Percentiles rank a stretch among this genome's conserved stretches.
Evolutionary conservation across 495 filamentous ascomycete genomes (phyloP).

Genomic region (Xylaria sp.): DNA sequence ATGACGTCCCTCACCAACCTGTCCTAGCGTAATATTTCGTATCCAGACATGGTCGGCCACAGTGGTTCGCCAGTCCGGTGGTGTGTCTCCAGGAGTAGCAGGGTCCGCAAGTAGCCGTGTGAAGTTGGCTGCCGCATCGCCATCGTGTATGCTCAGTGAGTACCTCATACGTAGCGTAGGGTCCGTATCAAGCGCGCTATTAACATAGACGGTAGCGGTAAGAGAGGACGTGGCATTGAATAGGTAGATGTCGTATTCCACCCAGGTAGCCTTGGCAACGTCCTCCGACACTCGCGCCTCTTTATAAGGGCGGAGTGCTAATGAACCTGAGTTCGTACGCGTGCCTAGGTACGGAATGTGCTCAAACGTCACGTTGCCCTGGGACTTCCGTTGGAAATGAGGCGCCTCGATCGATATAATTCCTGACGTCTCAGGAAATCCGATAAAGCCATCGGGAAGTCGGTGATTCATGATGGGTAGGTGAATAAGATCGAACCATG

Average conservation of each 20-base stretch:
- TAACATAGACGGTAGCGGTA: conserved; percentile 63
- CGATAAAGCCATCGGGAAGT: conserved; percentile 54
- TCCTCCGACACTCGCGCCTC: conserved; percentile 41
- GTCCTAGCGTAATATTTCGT: conserved; percentile 53
- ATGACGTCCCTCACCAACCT: conserved; percentile 47
- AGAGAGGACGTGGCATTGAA: conserved; percentile 50
- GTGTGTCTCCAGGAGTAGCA: conserved; percentile 51
- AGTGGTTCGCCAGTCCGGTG: conserved; percentile 58
- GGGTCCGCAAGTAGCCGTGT: conserved; percentile 53
- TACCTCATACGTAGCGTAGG: conserved; percentile 38
- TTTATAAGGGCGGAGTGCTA: conserved; percentile 57
- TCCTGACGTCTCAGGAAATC: conserved; percentile 63
- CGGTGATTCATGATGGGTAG: conserved; percentile 59
- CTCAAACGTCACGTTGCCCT: conserved; percentile 36
- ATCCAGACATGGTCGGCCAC: conserved; percentile 64
- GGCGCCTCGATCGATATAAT: conserved; percentile 63
- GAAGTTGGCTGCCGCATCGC: conserved; percentile 52
- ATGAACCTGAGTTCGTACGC: conserved; percentile 53
- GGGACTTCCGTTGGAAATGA: conserved; percentile 48
- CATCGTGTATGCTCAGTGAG: conserved; percentile 51
- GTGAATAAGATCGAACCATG: conserved; percentile 55
- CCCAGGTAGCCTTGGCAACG: conserved; percentile 44
- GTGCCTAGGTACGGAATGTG: conserved; percentile 53
- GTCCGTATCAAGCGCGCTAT: conserved; percentile 41
- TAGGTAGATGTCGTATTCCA: conserved; percentile 63